Base-by-base conservation (phyloP, 148 eudicot genomes). In the Salicornia ramosissima region DNA sequence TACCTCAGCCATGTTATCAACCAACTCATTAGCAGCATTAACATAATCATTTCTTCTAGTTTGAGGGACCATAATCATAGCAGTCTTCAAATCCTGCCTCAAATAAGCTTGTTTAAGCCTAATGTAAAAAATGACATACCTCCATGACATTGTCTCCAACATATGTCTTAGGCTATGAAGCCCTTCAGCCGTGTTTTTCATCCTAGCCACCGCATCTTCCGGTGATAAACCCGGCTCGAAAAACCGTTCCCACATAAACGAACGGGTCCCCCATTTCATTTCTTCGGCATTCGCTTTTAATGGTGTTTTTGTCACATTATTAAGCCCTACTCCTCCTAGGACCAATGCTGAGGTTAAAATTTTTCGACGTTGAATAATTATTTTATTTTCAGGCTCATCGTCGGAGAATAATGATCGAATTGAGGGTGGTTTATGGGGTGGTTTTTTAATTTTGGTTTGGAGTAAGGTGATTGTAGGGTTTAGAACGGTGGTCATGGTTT, bases 131-230 rank as follows among this genome's bases (percentile, higher is more conserved):
- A 92, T 59, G 12, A 92, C 80, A 55, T 87, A 92, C 85, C 91
- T 83, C 97, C 97, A 92, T 10, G 97, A 83, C 92, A 83, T 87
- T 19, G 89, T 85, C 22, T 92, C 97, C 75, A 92, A 60, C 97
- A 92, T 92, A 33, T 82, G 86, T 77, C 88, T 74, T 9, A 92
- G 69, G 64, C 86, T 74, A 63, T 87, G 97, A 8, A 92, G 74
- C 25, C 96, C 97, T 45, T 91, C 89, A 0, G 96, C 90, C 0
- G 97, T 89, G 62, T 89, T 86, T 39, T 79, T 75, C 2, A 92
- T 89, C 64, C 97, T 68, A 3, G 84, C 82, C 31, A 76, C 90
- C 6, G 97, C 88, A 19, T 89, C 90, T 33, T 92, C 97, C 0
- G 97, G 90, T 18, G 96, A 89, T 64, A 92, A 72, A 12, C 87